Conservation (phyloP, 768 basidiomycete species). For the Leccinum subtestaceum region DNA sequence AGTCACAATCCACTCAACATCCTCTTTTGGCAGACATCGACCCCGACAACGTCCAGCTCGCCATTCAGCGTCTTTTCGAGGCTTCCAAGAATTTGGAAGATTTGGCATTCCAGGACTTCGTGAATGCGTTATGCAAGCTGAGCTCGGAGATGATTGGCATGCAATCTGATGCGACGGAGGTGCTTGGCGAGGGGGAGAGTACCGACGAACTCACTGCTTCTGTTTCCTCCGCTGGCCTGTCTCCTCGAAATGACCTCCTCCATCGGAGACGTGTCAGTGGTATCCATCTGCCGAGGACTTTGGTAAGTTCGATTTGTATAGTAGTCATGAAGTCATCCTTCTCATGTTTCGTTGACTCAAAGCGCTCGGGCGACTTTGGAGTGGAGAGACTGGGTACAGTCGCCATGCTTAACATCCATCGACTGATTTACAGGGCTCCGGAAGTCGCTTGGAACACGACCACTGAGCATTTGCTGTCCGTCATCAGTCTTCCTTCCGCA, state of each 20-base stretch:
- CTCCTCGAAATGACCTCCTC: constrained; percentile 41
- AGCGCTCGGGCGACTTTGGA: constrained; percentile 95
- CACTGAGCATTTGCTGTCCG: constrained; percentile 74
- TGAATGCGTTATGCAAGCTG: constrained; percentile 73
- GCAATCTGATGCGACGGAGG: constrained; percentile 48
- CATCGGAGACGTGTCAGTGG: constrained; percentile 81
- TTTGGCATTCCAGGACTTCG: constrained; percentile 74
- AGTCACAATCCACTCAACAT: constrained; percentile 40
- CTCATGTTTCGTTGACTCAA: constrained; percentile 1
- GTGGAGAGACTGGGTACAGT: constrained; percentile 82
- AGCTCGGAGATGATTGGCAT: constrained; percentile 93
- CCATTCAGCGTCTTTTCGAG: constrained; percentile 85
- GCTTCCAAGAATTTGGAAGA: constrained; percentile 83
- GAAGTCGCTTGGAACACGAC: constrained; percentile 83
- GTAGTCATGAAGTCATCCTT: not conserved
- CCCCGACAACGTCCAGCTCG: constrained; percentile 64
- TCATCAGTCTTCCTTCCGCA: constrained; percentile 66
- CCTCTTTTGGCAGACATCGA: constrained; percentile 73
- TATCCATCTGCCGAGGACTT: constrained; percentile 75
- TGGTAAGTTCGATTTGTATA: constrained; percentile 48
- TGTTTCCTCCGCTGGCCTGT: constrained; percentile 35
- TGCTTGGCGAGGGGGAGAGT: constrained; percentile 30
- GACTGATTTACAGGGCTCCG: constrained; percentile 79
- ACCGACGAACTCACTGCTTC: constrained; percentile 34
- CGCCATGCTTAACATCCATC: constrained; percentile 78